phyloP scores from a whole-genome alignment of 2,329 filamentous ascomycete species.

The Curvularia spicifera region DNA sequence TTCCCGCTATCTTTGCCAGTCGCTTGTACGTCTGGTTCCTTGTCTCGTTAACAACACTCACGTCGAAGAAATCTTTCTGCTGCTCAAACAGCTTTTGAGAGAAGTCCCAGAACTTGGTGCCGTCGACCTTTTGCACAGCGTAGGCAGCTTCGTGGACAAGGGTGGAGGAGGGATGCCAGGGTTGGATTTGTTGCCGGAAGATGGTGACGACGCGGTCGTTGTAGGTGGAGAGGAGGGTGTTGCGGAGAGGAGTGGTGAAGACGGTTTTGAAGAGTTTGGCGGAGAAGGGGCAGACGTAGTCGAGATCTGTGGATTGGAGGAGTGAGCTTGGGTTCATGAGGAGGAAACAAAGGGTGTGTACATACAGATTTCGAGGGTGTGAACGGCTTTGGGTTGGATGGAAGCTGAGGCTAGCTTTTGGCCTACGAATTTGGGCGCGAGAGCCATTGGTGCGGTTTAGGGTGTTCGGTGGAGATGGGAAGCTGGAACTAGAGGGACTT shows the following conservation, averaged over 20 bases:
- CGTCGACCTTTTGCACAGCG: constrained; percentile 75
- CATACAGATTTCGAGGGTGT: constrained; percentile 63
- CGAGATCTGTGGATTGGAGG: constrained; percentile 64
- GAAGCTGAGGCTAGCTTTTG: constrained; percentile 66
- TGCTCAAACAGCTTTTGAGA: constrained; percentile 70
- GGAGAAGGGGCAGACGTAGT: constrained; percentile 87
- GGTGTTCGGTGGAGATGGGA: background rate
- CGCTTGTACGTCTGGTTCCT: constrained; percentile 84
- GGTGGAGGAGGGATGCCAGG: constrained; percentile 84
- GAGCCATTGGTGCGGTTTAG: constrained; percentile 63
- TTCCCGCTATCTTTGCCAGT: constrained; percentile 73
- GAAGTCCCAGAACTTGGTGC: constrained; percentile 80
- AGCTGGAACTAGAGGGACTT: background rate
- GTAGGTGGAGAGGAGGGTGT: constrained; percentile 69
- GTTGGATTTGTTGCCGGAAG: constrained; percentile 90
- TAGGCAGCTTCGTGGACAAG: constrained; percentile 79
- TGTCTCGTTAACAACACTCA: constrained; percentile 79
- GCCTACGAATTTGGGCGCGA: constrained; percentile 78
- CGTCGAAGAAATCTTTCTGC: constrained; percentile 84
- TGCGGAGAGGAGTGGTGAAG: constrained; percentile 65
- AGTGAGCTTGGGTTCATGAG: background rate
- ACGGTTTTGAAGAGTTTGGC: constrained; percentile 80
- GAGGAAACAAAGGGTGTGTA: background rate
- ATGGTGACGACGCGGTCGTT: constrained; percentile 71
- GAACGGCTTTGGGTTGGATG: constrained; percentile 53